phyloP scores from a whole-genome alignment of 2,329 filamentous ascomycete species.

The Gnomoniopsis smithogilvyi region DNA sequence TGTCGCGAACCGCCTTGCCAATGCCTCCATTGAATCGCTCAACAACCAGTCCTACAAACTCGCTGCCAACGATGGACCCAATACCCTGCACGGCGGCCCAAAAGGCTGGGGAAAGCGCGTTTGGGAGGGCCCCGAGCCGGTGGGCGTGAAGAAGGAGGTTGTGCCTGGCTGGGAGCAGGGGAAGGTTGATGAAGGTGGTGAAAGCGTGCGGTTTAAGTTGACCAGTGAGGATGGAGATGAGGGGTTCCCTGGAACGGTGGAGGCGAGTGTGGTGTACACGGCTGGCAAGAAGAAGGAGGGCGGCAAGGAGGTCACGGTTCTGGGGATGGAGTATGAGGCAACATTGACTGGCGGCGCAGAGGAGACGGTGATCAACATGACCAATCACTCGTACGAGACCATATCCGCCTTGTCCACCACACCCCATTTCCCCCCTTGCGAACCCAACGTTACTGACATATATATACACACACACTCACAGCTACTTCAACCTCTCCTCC shows the following conservation, averaged over 20 bases:
- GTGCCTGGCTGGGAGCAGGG: conserved; percentile 35
- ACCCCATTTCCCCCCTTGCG: neutral
- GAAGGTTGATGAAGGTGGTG: conserved; percentile 46
- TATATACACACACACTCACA: conserved; percentile 21
- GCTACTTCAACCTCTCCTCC: conserved; percentile 64
- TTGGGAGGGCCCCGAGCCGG: conserved; percentile 68
- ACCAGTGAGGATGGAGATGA: conserved; percentile 79
- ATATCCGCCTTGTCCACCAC: conserved; percentile 10
- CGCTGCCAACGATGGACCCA: conserved; percentile 71
- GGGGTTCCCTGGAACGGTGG: conserved; percentile 83
- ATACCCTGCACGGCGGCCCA: conserved; percentile 70
- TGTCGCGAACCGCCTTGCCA: conserved; percentile 75
- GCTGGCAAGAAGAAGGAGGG: conserved; percentile 59
- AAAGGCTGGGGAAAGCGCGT: conserved; percentile 78
- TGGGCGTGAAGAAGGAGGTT: conserved; percentile 43
- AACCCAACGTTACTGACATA: neutral
- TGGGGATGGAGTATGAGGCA: conserved; percentile 88
- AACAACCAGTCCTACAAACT: conserved; percentile 70
- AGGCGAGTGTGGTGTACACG: conserved; percentile 75
- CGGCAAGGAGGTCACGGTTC: conserved; percentile 63
- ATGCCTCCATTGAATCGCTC: conserved; percentile 66
- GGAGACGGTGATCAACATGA: conserved; percentile 91
- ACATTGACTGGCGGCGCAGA: conserved; percentile 73
- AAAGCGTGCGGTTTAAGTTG: conserved; percentile 64
- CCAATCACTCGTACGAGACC: conserved; percentile 91